These are phyloP conservation scores for Wickerhamomyces bovis DNA, from an alignment of 805 yeast genomes.

Conservation along the genomic window DNA sequence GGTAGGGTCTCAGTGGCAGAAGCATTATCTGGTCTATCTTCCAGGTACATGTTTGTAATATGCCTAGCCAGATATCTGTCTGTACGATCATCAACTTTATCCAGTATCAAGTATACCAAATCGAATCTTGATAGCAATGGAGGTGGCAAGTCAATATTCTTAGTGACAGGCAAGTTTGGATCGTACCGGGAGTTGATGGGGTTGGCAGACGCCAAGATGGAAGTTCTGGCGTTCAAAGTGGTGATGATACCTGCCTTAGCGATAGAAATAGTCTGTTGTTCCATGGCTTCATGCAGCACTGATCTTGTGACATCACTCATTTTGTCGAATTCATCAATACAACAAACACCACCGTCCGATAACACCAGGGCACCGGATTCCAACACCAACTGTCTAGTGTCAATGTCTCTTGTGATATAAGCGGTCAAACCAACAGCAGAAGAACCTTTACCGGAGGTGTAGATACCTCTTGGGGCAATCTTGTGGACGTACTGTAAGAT, in stretches of 20 bases:
- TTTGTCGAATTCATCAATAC: slow-evolving; percentile 98
- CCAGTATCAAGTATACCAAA: slow-evolving; percentile 84
- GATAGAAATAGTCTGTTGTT: slow-evolving; percentile 95
- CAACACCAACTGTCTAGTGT: slow-evolving; percentile 85
- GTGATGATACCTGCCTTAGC: slow-evolving; percentile 99
- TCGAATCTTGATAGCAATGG: slow-evolving; percentile 93
- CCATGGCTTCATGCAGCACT: slow-evolving; percentile 98
- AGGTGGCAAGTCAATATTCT: slow-evolving; percentile 94
- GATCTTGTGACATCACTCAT: slow-evolving; percentile 94
- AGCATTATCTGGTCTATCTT: slow-evolving; percentile 75
- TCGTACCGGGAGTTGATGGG: slow-evolving; percentile 95
- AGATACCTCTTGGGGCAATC: slow-evolving; percentile 96
- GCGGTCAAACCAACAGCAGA: slow-evolving; percentile 99
- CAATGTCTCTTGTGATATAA: slow-evolving; percentile 89
- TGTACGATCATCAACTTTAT: slow-evolving; percentile 79
- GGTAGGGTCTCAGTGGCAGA: slow-evolving; percentile 67
- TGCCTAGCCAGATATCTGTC: slow-evolving; percentile 89
- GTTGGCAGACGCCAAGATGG: slow-evolving; percentile 93
- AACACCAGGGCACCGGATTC: slow-evolving; percentile 95
- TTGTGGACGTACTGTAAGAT: slow-evolving; percentile 91
- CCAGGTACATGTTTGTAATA: slow-evolving; percentile 85
- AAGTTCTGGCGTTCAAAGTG: slow-evolving; percentile 92
- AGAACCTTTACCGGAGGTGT: slow-evolving; percentile 97
- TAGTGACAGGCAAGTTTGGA: slow-evolving; percentile 90
- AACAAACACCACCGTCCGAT: slow-evolving; percentile 97